phyloP scores from a whole-genome alignment of 148 eudicot species.

The Chenopodium berlandieri region DNA sequence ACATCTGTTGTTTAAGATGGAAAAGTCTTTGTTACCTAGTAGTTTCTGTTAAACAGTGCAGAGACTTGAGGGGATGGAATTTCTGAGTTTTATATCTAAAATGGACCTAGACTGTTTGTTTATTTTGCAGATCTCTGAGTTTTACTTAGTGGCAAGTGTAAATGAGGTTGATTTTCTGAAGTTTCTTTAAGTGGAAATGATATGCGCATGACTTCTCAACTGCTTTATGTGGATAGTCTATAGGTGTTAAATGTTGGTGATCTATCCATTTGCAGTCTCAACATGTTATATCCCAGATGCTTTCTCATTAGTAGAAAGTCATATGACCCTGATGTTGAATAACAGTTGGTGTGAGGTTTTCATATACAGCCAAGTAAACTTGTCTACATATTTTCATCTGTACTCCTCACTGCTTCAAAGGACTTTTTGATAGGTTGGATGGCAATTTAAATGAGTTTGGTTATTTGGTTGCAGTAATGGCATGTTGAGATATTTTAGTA shows the following conservation, averaged over 20 bases:
- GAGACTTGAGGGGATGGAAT: neutral
- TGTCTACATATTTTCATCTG: neutral
- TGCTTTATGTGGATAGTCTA: neutral
- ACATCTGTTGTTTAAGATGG: neutral
- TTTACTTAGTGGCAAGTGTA: neutral
- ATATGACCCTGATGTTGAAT: neutral
- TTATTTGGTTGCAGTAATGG: neutral
- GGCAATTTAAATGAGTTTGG: neutral
- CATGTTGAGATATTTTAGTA: neutral
- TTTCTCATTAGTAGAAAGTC: constrained; percentile 1
- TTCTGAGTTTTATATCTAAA: neutral
- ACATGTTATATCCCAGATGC: neutral
- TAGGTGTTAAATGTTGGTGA: neutral
- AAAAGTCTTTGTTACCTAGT: neutral
- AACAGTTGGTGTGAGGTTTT: neutral
- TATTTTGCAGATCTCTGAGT: neutral
- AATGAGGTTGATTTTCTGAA: neutral
- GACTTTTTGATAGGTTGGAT: neutral
- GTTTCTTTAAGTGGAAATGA: neutral
- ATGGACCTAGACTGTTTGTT: neutral
- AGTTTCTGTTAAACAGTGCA: neutral
- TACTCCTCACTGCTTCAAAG: neutral
- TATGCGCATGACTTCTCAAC: neutral
- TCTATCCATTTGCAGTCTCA: neutral
- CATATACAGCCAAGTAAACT: neutral